phyloP scores from a whole-genome alignment of 805 yeast species.

The Jamesozyma lodderae region DNA sequence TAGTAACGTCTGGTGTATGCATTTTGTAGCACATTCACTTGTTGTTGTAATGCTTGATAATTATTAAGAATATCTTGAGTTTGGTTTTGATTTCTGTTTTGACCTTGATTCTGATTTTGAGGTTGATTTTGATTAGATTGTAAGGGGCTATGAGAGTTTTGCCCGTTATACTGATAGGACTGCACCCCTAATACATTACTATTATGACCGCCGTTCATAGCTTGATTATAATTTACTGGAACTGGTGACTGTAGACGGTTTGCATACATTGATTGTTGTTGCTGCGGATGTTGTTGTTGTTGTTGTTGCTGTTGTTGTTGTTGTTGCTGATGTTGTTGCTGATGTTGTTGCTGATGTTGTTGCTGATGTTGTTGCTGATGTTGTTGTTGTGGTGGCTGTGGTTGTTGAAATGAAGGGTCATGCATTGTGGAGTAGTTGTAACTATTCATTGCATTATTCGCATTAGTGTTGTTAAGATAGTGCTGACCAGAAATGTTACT shows the following conservation, averaged over 20 bases:
- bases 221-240: not conserved
- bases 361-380: not conserved
- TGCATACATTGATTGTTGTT: slow-evolving; percentile 4
- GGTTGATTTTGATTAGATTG: slow-evolving; percentile 4
- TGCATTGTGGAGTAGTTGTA: slow-evolving; percentile 1
- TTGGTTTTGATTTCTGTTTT: not conserved
- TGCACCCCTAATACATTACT: not conserved
- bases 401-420: not conserved
- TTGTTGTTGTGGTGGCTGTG: slow-evolving; percentile 1
- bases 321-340: not conserved
- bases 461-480: not conserved
- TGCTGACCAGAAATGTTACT: not conserved
- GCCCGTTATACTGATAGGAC: too few relatives aligned
- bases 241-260: slow-evolving; percentile 4
- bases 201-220: not conserved
- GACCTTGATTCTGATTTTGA: slow-evolving; percentile 4
- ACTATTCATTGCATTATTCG: not conserved
- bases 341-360: slow-evolving; percentile 1
- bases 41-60: slow-evolving; percentile 56
- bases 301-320: slow-evolving; percentile 1
- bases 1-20: slow-evolving; percentile 13
- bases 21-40: slow-evolving; percentile 48
- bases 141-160: not conserved
- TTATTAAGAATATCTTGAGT: slow-evolving; percentile 49
- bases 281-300: slow-evolving; percentile 2